Evolutionary conservation across 2,329 filamentous ascomycete species (phyloP).

Genomic region (Hypoxylon rubiginosum): DNA sequence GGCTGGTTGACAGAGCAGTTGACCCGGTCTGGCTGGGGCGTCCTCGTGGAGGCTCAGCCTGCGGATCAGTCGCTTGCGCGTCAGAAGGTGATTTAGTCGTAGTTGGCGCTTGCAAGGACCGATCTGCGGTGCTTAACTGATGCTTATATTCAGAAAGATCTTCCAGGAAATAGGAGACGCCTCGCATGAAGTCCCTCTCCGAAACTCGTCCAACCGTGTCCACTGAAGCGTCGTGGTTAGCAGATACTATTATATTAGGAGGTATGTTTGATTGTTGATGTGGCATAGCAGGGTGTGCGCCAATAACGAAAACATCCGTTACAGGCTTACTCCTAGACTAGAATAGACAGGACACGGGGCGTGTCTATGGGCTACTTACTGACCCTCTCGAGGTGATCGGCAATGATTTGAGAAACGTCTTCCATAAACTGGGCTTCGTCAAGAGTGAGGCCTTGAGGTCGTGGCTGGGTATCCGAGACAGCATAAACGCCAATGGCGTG

Average conservation of each 20-base stretch:
- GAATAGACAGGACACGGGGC: constrained; percentile 56
- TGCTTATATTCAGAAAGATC: constrained; percentile 44
- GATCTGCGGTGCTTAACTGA: constrained; percentile 37
- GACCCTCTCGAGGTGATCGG: constrained; percentile 72
- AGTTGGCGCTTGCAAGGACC: constrained; percentile 12
- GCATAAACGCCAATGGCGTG: constrained; percentile 72
- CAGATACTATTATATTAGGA: neutral
- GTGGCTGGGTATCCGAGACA: constrained; percentile 65
- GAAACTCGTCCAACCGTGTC: constrained; percentile 41
- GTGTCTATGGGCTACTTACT: constrained; percentile 46
- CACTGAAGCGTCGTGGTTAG: constrained; percentile 30
- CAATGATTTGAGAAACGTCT: constrained; percentile 68
- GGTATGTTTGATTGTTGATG: neutral
- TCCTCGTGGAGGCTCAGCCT: constrained; percentile 26
- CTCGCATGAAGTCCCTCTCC: constrained; percentile 44
- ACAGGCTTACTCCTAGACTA: constrained; percentile 52
- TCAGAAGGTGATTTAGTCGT: constrained; percentile 17
- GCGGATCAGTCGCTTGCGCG: constrained; percentile 31
- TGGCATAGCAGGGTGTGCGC: neutral
- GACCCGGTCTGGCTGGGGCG: constrained; percentile 12
- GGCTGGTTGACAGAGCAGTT: neutral
- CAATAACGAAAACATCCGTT: neutral
- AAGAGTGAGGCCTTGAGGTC: constrained; percentile 60
- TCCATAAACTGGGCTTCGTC: constrained; percentile 67
- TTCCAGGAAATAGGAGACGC: constrained; percentile 44